Evolutionary conservation across 768 basidiomycete genomes (phyloP).

Genomic region (Rhizopogon vinicolor): DNA sequence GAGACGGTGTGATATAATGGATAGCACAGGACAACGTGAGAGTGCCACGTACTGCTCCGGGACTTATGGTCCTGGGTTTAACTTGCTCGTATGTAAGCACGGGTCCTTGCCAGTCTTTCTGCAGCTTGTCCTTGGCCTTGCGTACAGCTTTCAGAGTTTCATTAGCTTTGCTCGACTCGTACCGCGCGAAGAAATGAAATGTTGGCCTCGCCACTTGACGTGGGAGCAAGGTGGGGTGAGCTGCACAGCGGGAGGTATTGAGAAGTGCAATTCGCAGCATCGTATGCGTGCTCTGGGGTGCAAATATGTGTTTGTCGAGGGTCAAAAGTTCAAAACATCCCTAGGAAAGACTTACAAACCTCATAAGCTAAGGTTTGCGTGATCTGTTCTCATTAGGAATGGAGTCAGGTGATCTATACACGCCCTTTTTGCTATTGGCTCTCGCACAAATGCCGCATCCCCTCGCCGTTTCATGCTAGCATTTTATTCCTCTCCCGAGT

Average conservation of each 20-base stretch:
- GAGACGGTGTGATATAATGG: constrained; percentile 8
- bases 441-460: constrained; percentile 38
- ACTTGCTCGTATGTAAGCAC: constrained; percentile 76
- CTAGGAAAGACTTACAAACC: background rate
- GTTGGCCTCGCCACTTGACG: constrained; percentile 6
- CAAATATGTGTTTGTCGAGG: background rate
- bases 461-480: background rate
- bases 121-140: constrained; percentile 32
- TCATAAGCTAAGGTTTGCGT: constrained; percentile 2
- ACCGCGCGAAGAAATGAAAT: constrained; percentile 19
- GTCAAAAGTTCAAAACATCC: background rate
- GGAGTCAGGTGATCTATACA: constrained; percentile 9
- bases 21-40: constrained; percentile 2
- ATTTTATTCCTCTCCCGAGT: background rate
- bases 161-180: constrained; percentile 29
- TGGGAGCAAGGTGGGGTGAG: constrained; percentile 7
- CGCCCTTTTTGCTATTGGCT: constrained; percentile 30
- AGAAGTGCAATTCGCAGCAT: constrained; percentile 21
- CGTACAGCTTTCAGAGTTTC: constrained; percentile 21
- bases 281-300: background rate
- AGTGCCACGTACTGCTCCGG: constrained; percentile 46
- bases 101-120: constrained; percentile 74
- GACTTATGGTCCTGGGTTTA: constrained; percentile 73
- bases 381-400: background rate
- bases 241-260: constrained; percentile 9